phyloP scores from a whole-genome alignment of 2,329 filamentous ascomycete species.

The Diaporthe australafricana region DNA sequence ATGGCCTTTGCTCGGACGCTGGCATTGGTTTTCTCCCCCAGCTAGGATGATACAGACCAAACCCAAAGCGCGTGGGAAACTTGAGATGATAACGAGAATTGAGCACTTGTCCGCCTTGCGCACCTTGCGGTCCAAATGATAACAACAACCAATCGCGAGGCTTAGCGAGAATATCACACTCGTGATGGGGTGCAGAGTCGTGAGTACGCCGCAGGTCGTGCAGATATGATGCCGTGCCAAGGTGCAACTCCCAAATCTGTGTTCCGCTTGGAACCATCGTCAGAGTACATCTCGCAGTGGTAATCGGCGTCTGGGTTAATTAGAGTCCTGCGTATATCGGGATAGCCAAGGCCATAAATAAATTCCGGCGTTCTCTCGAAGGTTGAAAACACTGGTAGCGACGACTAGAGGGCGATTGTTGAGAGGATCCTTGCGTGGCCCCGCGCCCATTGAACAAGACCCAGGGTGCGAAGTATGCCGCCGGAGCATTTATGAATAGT shows the following conservation, averaged over 20 bases:
- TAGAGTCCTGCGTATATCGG: neutral
- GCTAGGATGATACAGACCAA: slow-evolving; percentile 20
- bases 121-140: neutral
- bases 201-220: neutral
- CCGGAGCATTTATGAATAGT: neutral
- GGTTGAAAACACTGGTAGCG: neutral
- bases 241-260: neutral
- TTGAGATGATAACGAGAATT: neutral
- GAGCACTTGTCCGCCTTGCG: neutral
- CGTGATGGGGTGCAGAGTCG: neutral
- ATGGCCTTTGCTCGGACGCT: slow-evolving; percentile 9
- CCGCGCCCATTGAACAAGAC: slow-evolving; percentile 9
- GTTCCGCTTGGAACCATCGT: neutral
- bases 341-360: neutral
- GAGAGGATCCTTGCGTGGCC: neutral
- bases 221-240: slow-evolving; percentile 14
- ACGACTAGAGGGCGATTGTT: neutral
- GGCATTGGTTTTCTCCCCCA: neutral
- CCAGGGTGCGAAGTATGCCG: neutral
- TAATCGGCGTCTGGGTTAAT: neutral
- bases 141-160: slow-evolving; percentile 2
- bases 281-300: neutral
- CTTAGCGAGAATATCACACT: neutral
- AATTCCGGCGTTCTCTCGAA: neutral
- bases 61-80: slow-evolving; percentile 1